A percentile compares a stretch with the other conserved stretches of the same genome.
Evolutionary conservation across 1,284 basidiomycete species (phyloP).

Genomic region (Cerioporus squamosus): DNA sequence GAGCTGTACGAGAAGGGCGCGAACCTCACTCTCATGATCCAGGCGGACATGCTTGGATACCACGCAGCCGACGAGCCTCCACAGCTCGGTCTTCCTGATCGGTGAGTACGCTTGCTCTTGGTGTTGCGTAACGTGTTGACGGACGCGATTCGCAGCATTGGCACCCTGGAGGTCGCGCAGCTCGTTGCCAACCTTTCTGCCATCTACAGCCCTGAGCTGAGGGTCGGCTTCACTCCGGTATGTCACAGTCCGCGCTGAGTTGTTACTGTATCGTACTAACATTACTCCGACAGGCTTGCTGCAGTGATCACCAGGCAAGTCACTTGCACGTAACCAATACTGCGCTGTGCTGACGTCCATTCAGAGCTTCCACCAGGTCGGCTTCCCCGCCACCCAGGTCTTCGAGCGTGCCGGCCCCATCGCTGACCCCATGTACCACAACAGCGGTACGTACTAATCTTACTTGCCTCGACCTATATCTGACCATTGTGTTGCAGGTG

Average conservation of each 20-base stretch:
- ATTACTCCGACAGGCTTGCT: conserved; percentile 85
- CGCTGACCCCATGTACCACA: conserved; percentile 86
- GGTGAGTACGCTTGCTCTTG: conserved; percentile 39
- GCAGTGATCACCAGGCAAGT: conserved; percentile 81
- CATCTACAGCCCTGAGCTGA: conserved; percentile 83
- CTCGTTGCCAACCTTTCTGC: conserved; percentile 75
- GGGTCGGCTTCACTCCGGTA: conserved; percentile 73
- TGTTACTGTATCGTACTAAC: background rate
- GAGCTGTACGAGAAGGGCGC: conserved; percentile 59
- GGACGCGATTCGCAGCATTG: conserved; percentile 56
- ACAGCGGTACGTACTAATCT: conserved; percentile 55
- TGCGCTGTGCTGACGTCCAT: background rate
- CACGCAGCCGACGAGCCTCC: conserved; percentile 73
- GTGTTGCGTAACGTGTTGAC: background rate
- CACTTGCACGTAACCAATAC: too few relatives aligned
- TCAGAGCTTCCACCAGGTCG: conserved; percentile 80
- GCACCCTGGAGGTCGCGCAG: conserved; percentile 74
- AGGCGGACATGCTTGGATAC: conserved; percentile 90
- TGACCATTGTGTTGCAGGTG: conserved; percentile 48
- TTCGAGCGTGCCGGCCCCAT: conserved; percentile 85
- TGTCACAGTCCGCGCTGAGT: conserved; percentile 25
- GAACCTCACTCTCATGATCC: conserved; percentile 81
- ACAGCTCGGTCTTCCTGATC: conserved; percentile 78
- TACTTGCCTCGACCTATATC: background rate
- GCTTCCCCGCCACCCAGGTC: conserved; percentile 81